Base-by-base conservation (phyloP, 495 filamentous ascomycete genomes). In the Podospora conica region DNA sequence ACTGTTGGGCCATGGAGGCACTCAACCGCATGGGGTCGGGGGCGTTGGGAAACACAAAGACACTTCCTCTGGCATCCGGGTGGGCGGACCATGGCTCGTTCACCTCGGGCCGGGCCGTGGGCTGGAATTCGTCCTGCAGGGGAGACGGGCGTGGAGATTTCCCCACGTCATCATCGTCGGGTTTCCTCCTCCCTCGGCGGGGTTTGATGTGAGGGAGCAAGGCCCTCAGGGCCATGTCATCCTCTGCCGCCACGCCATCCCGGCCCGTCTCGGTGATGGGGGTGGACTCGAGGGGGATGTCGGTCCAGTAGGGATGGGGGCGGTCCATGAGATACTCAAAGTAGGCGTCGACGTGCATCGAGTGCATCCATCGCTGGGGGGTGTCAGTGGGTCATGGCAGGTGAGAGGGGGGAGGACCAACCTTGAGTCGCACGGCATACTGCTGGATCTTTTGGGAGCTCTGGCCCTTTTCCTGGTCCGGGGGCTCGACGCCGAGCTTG, bases 361-460 rank as follows among this genome's bases (percentile, higher is more conserved):
- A 94, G 72, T 91, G 92, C 91, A 98, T 95, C 95, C 95, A 98
- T 65, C 95, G 86, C 90, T 97, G 29, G 55, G 9, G 7, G 20
- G 24, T 66, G 61, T 63, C 64, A 15, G 25, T 63, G n/a, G n/a
- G n/a, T n/a, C n/a, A n/a, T n/a, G n/a, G n/a, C 18, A 56, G 53
- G 15, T 55, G 53, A 9, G 7, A 7, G 18, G 53, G 10, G 60
- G 21, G 48, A 63, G 22, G 9, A 73, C 80, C 66, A 80, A 93
- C 92, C 86, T 97, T 98, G 55, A 98, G 79, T 60, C 95, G 83
- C 33, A 97, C 95, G 59, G 92, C 92, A 79, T 98, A 98, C 73
- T 98, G 95, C 76, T 97, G 94, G 48, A 98, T 92, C 75, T 97
- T 98, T 76, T 98, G 95, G 2, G 92, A 88, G 74, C 92, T 96